Evolutionary conservation across 2,329 filamentous ascomycete genomes (phyloP), one percentile per base, ranked within the genome.

Genomic region (Nemania bipapillata): DNA sequence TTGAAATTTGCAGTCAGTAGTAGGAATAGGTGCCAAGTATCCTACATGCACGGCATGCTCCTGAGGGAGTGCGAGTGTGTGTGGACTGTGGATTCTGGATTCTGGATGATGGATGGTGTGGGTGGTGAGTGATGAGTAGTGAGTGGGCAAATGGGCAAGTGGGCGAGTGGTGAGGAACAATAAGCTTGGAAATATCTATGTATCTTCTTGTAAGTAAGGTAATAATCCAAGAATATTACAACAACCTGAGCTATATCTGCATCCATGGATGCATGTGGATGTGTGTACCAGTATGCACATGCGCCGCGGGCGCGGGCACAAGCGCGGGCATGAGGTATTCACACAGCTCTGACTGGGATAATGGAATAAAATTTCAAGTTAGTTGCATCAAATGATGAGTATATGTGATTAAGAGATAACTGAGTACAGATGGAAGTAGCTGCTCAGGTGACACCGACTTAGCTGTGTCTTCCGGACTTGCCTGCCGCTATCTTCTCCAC

Each of bases 11-110:
- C 47, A 68, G 40, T 28, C 17, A 65, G 49, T 37, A 47, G 47
- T 32, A 63, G 53, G 65, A 55, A 63, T 22, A 37, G n/a, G 37
- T 61, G 57, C 57, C 66, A 49, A 54, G 37, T 12, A 17, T 45
- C 20, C 40, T n/a, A 8, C 20, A 58, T 65, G 56, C 52, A 60
- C 56, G 26, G 49, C 62, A 68, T 68, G 40, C 30, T 68, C 66
- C 62, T 57, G 52, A 30, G 65, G 66, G 66, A 56, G 28, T 47
- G 32, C 22, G 52, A 50, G 11, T 55, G 28, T 53, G 50, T 30
- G 17, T 35, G 28, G 9, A 22, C 47, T n/a, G 15, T 45, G n/a
- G 15, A n/a, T n/a, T n/a, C 22, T 59, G 35, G 32, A 26, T 47
- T 50, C 35, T 24, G 32, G 59, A 53, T 26, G 32, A 22, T 26